These are phyloP conservation scores for Kuraishia molischiana DNA, from an alignment of 805 yeast species.

Conservation along the genomic window DNA sequence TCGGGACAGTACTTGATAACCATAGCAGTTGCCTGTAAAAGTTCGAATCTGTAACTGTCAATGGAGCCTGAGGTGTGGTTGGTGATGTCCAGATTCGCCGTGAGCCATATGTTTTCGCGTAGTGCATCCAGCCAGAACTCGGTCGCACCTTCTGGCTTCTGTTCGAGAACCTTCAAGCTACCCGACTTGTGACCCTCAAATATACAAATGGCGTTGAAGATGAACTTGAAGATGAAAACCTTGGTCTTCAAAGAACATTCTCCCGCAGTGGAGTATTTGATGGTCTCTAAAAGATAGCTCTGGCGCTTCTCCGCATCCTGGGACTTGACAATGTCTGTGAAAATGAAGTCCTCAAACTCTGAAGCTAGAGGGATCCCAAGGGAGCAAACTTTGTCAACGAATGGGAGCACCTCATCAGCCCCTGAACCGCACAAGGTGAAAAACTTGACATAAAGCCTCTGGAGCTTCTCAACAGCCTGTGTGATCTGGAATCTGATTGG, in stretches of 20 bases:
- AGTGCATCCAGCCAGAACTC: slow-evolving; percentile 60
- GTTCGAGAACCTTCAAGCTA: slow-evolving; percentile 12
- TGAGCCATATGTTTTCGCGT: slow-evolving; percentile 64
- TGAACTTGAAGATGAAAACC: slow-evolving; percentile 47
- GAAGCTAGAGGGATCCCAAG: slow-evolving; percentile 36
- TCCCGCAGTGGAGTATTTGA: slow-evolving; percentile 38
- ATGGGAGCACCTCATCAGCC: slow-evolving; percentile 25
- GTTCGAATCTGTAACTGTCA: slow-evolving; percentile 67
- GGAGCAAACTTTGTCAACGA: slow-evolving; percentile 32
- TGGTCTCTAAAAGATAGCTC: slow-evolving; percentile 38
- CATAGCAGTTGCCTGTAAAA: slow-evolving; percentile 73
- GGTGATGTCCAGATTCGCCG: slow-evolving; percentile 40
- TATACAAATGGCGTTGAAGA: slow-evolving; percentile 58
- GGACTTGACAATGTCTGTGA: slow-evolving; percentile 41
- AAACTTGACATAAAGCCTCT: slow-evolving; percentile 31
- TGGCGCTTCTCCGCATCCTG: slow-evolving; percentile 36
- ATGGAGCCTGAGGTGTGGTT: slow-evolving; percentile 54
- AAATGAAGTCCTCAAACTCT: slow-evolving; percentile 47
- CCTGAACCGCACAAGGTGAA: slow-evolving; percentile 11
- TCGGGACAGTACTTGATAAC: slow-evolving; percentile 61
- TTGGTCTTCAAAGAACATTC: slow-evolving; percentile 39
- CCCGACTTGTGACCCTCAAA: slow-evolving; percentile 47
- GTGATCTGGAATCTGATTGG: slow-evolving; percentile 60
- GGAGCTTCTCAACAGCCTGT: slow-evolving; percentile 59
- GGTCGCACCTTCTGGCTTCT: slow-evolving; percentile 8